A percentile compares a stretch with the other conserved stretches of the same genome.
Conservation (phyloP, 1,284 basidiomycete genomes). For the Trichosporon sp. region DNA sequence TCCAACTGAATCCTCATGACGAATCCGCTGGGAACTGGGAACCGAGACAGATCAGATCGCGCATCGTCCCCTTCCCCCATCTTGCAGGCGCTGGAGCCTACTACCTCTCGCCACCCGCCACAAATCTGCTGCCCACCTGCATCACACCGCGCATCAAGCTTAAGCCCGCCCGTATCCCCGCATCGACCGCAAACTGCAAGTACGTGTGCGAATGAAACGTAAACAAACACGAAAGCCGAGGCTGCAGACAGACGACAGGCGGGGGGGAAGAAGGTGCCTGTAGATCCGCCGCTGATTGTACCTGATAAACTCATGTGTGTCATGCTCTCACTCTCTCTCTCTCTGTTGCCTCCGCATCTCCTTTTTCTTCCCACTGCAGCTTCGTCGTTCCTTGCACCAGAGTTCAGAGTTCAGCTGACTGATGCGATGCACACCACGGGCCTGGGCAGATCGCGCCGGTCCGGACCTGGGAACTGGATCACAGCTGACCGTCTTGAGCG, state of each 20-base stretch:
- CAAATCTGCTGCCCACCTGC: not conserved
- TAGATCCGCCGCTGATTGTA: conserved; percentile 15
- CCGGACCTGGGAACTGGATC: not conserved
- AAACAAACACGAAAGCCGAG: conserved; percentile 7
- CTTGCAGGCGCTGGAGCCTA: not conserved
- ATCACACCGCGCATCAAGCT: not conserved
- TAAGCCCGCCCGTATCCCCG: not conserved
- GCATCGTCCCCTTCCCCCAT: not conserved
- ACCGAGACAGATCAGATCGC: not conserved
- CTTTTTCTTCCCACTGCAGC: not conserved
- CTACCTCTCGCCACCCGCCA: not conserved
- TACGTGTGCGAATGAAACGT: not conserved
- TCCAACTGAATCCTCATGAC: not conserved
- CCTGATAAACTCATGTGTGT: not conserved
- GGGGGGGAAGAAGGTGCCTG: not conserved
- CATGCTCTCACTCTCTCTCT: too few species aligned
- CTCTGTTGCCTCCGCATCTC: too few species aligned
- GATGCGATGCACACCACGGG: not conserved
- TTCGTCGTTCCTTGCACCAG: not conserved
- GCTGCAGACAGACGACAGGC: not conserved
- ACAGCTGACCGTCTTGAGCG: not conserved
- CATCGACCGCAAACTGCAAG: too few species aligned
- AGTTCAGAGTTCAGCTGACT: not conserved
- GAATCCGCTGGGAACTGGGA: not conserved
- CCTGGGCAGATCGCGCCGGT: not conserved